Conservation (phyloP, 768 basidiomycete species). For the Coprinopsis marcescibilis region DNA sequence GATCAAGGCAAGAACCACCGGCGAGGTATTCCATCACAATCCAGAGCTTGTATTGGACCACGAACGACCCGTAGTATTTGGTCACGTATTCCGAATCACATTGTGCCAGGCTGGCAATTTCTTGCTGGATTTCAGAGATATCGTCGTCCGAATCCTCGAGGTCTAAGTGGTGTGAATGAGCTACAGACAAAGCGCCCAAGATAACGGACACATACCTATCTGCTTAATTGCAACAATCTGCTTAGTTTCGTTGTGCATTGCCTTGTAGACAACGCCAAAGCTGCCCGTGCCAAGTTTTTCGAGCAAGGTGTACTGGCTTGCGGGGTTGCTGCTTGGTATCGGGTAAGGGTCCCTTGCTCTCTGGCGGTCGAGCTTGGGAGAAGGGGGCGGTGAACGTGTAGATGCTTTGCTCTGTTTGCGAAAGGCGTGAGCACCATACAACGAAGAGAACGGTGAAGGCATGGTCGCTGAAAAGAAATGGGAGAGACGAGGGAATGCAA, state of each 20-base stretch:
- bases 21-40: slow-evolving; percentile 99
- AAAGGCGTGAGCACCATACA: slow-evolving; percentile 9
- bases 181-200: slow-evolving; percentile 4
- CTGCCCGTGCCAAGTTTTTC: slow-evolving; percentile 97
- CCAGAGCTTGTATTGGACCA: slow-evolving; percentile 96
- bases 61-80: slow-evolving; percentile 94
- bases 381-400: slow-evolving; percentile 44
- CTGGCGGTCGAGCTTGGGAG: slow-evolving; percentile 41
- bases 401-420: slow-evolving; percentile 34
- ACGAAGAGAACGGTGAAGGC: slow-evolving; percentile 13
- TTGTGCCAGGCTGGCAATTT: slow-evolving; percentile 92
- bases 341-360: slow-evolving; percentile 55
- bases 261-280: slow-evolving; percentile 97
- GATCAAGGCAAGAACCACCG: slow-evolving; percentile 96
- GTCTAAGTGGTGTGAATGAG: slow-evolving; percentile 42
- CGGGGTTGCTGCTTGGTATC: slow-evolving; percentile 72
- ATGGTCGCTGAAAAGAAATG: slow-evolving; percentile 10
- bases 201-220: slow-evolving; percentile 59
- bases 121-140: slow-evolving; percentile 97
- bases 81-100: slow-evolving; percentile 98
- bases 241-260: slow-evolving; percentile 88
- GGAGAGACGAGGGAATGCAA: slow-evolving; percentile 2
- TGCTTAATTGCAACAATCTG: slow-evolving; percentile 98
- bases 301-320: slow-evolving; percentile 85
- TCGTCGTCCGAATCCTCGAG: slow-evolving; percentile 98